A percentile compares a stretch with the other conserved stretches of the same genome.
Conservation (phyloP, 371 early-diverging fungal species). For the Haplosporangium sp. region DNA sequence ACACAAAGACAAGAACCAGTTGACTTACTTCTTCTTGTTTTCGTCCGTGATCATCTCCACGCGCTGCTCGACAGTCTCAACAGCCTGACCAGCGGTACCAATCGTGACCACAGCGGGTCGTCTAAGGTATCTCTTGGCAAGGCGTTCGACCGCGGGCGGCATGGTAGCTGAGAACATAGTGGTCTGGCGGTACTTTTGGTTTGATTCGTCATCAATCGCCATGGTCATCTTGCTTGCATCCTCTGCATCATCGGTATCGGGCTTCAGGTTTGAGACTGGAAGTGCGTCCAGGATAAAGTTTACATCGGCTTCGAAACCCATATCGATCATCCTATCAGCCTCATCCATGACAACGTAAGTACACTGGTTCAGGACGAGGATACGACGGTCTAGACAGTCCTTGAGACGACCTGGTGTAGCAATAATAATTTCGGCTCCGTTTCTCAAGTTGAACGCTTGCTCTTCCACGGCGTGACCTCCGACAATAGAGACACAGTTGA, state of each 20-base stretch:
- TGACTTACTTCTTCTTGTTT: slow-evolving; percentile 77
- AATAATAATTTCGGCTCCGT: slow-evolving; percentile 95
- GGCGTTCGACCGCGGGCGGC: slow-evolving; percentile 95
- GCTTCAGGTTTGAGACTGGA: slow-evolving; percentile 90
- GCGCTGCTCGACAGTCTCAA: slow-evolving; percentile 93
- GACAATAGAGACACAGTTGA: slow-evolving; percentile 89
- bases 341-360: slow-evolving; percentile 97
- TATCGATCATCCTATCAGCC: slow-evolving; percentile 98
- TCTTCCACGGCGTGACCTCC: slow-evolving; percentile 93
- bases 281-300: slow-evolving; percentile 94
- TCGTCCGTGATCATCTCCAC: slow-evolving; percentile 94
- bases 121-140: slow-evolving; percentile 92
- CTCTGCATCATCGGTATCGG: slow-evolving; percentile 82
- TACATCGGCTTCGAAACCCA: slow-evolving; percentile 97
- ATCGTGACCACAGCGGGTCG: slow-evolving; percentile 97
- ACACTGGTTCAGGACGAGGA: slow-evolving; percentile 87
- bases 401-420: slow-evolving; percentile 97
- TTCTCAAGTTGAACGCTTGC: slow-evolving; percentile 85
- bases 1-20: background rate
- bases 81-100: slow-evolving; percentile 97
- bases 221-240: slow-evolving; percentile 59
- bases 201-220: slow-evolving; percentile 46
- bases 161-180: slow-evolving; percentile 99
- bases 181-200: slow-evolving; percentile 90
- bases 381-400: slow-evolving; percentile 87